Evolutionary conservation across 768 basidiomycete genomes (phyloP).

Genomic region (Auriculariales sp.): DNA sequence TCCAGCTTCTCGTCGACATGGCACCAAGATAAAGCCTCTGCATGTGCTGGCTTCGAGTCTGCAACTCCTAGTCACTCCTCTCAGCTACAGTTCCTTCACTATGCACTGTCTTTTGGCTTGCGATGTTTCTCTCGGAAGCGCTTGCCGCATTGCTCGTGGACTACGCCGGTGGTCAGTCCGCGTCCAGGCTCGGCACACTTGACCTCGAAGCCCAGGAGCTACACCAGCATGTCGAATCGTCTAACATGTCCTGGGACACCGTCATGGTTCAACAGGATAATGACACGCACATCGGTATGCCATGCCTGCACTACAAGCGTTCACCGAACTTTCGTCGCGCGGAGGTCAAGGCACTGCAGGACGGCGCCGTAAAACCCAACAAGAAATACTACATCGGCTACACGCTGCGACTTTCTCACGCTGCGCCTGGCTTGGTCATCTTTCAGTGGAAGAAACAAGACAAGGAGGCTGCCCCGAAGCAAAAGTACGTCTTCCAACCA

Average conservation of each 20-base stretch:
- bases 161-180: not conserved
- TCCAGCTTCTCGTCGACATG: no score
- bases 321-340: not conserved
- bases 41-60: no score
- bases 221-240: not conserved
- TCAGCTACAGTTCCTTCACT: no score
- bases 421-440: not conserved
- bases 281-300: not conserved
- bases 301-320: constrained; percentile 1
- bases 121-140: no score
- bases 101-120: no score
- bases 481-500: not conserved
- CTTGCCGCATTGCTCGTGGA: not conserved
- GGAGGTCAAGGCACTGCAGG: not conserved
- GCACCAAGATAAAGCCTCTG: no score
- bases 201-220: not conserved
- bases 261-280: not conserved
- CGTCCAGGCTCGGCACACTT: not conserved
- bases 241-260: not conserved
- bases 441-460: not conserved
- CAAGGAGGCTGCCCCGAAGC: not conserved
- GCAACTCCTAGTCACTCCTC: no score
- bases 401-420: not conserved
- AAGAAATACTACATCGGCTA: constrained; percentile 1
- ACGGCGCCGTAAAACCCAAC: not conserved